phyloP scores from a whole-genome alignment of 805 yeast genomes.

The Cyberlindnera mrakii region DNA sequence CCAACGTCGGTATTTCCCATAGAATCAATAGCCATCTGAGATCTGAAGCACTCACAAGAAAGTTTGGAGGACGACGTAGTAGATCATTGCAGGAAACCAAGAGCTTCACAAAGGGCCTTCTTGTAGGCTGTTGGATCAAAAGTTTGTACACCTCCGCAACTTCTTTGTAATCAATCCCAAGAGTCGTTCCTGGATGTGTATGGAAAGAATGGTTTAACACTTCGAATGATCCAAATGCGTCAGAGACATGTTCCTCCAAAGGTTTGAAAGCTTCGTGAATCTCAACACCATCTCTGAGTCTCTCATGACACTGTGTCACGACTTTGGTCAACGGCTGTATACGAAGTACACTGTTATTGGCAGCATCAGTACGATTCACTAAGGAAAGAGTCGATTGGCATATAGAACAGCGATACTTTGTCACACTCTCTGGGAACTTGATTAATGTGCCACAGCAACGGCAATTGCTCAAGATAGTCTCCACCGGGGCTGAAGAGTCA shows the following conservation, averaged over 20 bases:
- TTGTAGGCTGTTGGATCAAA: conserved; percentile 49
- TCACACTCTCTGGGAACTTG: conserved; percentile 29
- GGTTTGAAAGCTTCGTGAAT: conserved; percentile 37
- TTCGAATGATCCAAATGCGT: conserved; percentile 40
- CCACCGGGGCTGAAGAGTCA: neutral
- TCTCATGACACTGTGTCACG: neutral
- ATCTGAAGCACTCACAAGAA: conserved; percentile 34
- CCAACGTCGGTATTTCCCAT: conserved; percentile 61
- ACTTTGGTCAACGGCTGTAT: neutral
- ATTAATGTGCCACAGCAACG: conserved; percentile 42
- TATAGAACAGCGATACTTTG: conserved; percentile 50
- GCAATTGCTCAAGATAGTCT: conserved; percentile 24
- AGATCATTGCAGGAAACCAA: conserved; percentile 45
- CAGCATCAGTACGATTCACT: neutral
- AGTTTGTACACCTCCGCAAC: conserved; percentile 40
- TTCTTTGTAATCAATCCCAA: conserved; percentile 39
- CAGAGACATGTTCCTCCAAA: conserved; percentile 40
- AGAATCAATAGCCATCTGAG: conserved; percentile 58
- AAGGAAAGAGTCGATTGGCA: conserved; percentile 47
- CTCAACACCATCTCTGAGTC: conserved; percentile 1
- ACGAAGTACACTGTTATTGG: neutral
- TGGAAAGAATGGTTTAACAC: conserved; percentile 52
- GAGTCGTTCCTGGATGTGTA: conserved; percentile 11
- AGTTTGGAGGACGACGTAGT: conserved; percentile 42
- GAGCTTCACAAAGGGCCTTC: conserved; percentile 52